Evolutionary conservation across 2,329 filamentous ascomycete genomes (phyloP), one percentile per base, ranked within the genome.

Genomic region (Curvularia eragrostidis): DNA sequence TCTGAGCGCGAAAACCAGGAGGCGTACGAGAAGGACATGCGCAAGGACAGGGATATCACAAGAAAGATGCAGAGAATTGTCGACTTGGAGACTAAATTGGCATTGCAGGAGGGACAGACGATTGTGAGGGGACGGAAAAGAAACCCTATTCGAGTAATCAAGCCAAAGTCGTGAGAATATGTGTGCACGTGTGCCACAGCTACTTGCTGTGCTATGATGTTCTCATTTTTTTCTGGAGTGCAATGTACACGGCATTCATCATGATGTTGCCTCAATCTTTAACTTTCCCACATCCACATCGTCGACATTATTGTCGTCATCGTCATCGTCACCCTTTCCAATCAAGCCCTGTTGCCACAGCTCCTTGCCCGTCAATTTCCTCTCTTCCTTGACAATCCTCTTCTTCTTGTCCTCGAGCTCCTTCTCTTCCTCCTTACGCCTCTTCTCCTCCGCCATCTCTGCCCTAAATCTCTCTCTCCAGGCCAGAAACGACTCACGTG

Each of bases 391-490:
- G 63, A 75, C 79, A 5, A 77, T 72, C 52, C 70, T 75, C 68
- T 74, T 77, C 74, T 80, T 81, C 74, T 81, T 82, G 58, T 81
- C 80, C 63, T 91, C 86, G 67, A 94, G 91, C 64, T 84, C 85
- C 72, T 94, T 91, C 75, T 91, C 89, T 68, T 83, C 82, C 63
- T 88, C 85, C 65, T 79, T 83, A 66, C 65, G 68, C 64, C 72
- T 73, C 66, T 87, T 85, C 73, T 84, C 80, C 71, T 95, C 93
- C 73, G 89, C 89, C 86, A 94, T 89, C 81, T 98, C 95, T 72
- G 83, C 81, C 61, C 87, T 75, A 73, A 98, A 99, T 9, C 77
- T 85, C 38, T 89, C 88, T 54, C 91, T 84, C 95, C 95, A 99
- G 65, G 85, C 86, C 66, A 91, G 73, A 72, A 98, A 99, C 0